Conservation (phyloP, 805 yeast genomes). For the Kazachstania taianensis region DNA sequence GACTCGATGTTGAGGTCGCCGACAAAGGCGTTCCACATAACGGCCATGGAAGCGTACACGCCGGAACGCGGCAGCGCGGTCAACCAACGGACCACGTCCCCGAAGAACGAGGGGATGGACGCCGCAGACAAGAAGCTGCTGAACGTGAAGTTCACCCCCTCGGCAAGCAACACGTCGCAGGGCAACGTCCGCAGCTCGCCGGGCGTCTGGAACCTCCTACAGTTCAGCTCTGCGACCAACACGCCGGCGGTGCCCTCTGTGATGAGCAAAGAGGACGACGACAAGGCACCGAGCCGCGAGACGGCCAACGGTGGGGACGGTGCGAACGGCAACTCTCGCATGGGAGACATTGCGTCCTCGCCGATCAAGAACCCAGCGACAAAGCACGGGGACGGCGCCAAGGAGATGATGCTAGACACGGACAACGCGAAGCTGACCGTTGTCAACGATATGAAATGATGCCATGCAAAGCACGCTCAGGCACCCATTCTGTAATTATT, state of each 20-base stretch:
- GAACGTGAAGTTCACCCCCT: conserved; percentile 8
- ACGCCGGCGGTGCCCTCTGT: conserved; percentile 25
- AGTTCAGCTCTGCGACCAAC: conserved; percentile 43
- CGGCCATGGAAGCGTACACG: conserved; percentile 53
- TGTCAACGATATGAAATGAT: conserved; percentile 12
- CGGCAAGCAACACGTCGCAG: conserved; percentile 10
- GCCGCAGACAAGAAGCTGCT: neutral
- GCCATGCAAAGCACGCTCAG: no score
- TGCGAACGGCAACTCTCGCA: conserved; percentile 1
- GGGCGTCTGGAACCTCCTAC: conserved; percentile 88
- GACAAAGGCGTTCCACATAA: conserved; percentile 35
- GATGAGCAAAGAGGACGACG: neutral
- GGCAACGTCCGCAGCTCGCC: conserved; percentile 47
- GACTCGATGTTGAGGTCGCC: conserved; percentile 28
- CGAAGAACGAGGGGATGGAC: conserved; percentile 4
- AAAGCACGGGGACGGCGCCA: conserved; percentile 8
- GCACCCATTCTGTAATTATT: no score
- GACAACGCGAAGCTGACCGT: conserved; percentile 25
- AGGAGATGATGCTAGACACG: conserved; percentile 23
- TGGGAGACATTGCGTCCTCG: conserved; percentile 19
- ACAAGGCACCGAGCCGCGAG: no score
- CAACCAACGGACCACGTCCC: conserved; percentile 15
- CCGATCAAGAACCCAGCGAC: conserved; percentile 18
- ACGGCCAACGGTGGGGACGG: no score
- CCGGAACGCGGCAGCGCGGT: conserved; percentile 44